Percentiles rank a stretch among this genome's conserved stretches.
These are phyloP conservation scores for Ceratocystis smalleyi DNA, from an alignment of 2,329 filamentous ascomycete genomes.

Conservation along the genomic window DNA sequence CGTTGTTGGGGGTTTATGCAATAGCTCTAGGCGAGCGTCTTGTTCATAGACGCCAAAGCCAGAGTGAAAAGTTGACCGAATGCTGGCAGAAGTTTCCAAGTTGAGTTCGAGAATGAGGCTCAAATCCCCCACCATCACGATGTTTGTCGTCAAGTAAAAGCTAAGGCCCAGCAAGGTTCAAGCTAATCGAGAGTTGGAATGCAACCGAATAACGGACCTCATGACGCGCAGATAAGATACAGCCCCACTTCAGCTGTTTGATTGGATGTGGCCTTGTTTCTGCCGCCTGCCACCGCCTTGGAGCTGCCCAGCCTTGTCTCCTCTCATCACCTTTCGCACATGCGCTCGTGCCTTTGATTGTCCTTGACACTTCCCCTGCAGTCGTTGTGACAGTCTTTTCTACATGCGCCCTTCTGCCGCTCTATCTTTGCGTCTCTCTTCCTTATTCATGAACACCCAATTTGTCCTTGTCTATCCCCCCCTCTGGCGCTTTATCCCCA, in stretches of 20 bases:
- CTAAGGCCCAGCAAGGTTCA: neutral
- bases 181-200: neutral
- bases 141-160: neutral
- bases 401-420: neutral
- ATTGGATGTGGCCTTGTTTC: constrained; percentile 8
- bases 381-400: neutral
- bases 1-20: neutral
- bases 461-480: neutral
- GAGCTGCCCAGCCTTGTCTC: constrained; percentile 7
- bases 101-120: neutral
- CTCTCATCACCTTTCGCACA: too few species aligned
- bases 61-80: too few species aligned
- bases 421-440: neutral
- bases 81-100: too few species aligned
- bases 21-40: neutral
- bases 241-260: constrained; percentile 7
- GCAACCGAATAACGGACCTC: neutral
- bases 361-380: neutral
- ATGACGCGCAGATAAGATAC: constrained; percentile 13
- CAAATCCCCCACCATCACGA: constrained; percentile 9
- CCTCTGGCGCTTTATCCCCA: neutral
- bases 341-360: neutral
- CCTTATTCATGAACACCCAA: neutral
- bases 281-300: constrained; percentile 9
- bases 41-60: too few species aligned